Evolutionary conservation across 805 yeast species (phyloP).

Genomic region (Cyberlindnera sargentensis): DNA sequence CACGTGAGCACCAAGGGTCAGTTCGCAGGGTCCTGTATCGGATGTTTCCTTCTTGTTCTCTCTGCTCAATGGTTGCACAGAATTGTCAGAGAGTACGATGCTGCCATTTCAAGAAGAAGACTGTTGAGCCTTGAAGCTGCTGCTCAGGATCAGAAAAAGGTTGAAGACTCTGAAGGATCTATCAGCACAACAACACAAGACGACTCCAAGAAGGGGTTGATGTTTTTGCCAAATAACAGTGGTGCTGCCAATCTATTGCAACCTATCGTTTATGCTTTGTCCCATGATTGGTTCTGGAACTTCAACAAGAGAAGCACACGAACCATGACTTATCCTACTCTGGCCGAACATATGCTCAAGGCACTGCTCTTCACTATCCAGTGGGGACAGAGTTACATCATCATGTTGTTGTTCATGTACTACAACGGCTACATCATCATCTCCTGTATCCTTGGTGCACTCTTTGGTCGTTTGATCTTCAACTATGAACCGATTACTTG

Average conservation of each 20-base stretch:
- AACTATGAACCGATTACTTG: conserved; percentile 36
- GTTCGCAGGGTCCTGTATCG: conserved; percentile 71
- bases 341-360: conserved; percentile 46
- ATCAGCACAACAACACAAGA: conserved; percentile 4
- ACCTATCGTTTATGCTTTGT: conserved; percentile 21
- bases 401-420: conserved; percentile 71
- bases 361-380: conserved; percentile 45
- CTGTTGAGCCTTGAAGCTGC: not conserved
- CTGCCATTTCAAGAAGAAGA: conserved; percentile 28
- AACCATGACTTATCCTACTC: conserved; percentile 29
- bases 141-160: not conserved
- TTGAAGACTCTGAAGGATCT: conserved; percentile 1
- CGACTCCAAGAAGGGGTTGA: conserved; percentile 7
- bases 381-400: conserved; percentile 57
- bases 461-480: conserved; percentile 50
- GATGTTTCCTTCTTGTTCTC: conserved; percentile 53
- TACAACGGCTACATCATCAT: conserved; percentile 64
- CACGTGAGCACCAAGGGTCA: conserved; percentile 49
- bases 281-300: conserved; percentile 24
- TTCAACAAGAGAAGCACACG: not conserved
- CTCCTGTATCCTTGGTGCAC: conserved; percentile 55
- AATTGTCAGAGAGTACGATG: conserved; percentile 44
- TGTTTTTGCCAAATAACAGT: conserved; percentile 13
- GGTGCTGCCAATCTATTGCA: conserved; percentile 9
- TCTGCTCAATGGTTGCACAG: conserved; percentile 53